Evolutionary conservation across 495 filamentous ascomycete genomes (phyloP).

Genomic region (Viridothelium virens): DNA sequence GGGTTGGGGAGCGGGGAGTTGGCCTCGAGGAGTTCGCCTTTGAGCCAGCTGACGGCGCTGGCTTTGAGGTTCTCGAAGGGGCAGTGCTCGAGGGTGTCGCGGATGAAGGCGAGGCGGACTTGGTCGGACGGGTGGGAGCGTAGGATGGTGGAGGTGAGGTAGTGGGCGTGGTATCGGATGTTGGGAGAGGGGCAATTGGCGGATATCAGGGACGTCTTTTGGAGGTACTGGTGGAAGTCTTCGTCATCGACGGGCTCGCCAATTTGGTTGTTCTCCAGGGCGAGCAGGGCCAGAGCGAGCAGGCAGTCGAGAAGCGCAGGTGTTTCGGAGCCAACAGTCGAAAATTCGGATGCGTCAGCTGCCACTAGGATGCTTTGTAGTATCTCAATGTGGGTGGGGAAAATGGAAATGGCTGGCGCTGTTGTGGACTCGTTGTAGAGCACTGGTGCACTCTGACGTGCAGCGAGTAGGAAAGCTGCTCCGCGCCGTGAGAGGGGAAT

Average conservation of each 20-base stretch:
- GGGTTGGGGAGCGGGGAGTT: constrained; percentile 33
- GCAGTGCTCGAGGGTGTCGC: constrained; percentile 72
- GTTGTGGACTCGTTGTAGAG: constrained; percentile 26
- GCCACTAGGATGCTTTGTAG: constrained; percentile 16
- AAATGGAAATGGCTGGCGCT: constrained; percentile 24
- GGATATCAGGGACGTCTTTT: constrained; percentile 57
- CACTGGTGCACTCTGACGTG: constrained; percentile 30
- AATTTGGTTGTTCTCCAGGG: constrained; percentile 31
- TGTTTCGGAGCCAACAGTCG: constrained; percentile 33
- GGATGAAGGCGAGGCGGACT: constrained; percentile 66
- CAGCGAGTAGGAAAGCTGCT: constrained; percentile 36
- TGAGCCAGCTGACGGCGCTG: constrained; percentile 77
- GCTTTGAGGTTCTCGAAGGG: constrained; percentile 70
- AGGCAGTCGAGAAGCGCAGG: constrained; percentile 42
- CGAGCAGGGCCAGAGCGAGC: constrained; percentile 38
- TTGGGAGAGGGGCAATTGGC: constrained; percentile 59
- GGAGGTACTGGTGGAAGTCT: constrained; percentile 38
- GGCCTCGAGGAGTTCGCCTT: constrained; percentile 64
- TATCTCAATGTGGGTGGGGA: constrained; percentile 37
- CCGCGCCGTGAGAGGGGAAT: constrained; percentile 66
- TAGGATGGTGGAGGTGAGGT: constrained; percentile 62
- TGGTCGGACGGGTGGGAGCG: constrained; percentile 67
- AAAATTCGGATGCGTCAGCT: background rate
- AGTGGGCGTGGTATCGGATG: constrained; percentile 64
- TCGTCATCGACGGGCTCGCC: constrained; percentile 36